These are phyloP conservation scores for Ampelomyces quisqualis DNA, from an alignment of 2,329 filamentous ascomycete genomes.

Conservation along the genomic window DNA sequence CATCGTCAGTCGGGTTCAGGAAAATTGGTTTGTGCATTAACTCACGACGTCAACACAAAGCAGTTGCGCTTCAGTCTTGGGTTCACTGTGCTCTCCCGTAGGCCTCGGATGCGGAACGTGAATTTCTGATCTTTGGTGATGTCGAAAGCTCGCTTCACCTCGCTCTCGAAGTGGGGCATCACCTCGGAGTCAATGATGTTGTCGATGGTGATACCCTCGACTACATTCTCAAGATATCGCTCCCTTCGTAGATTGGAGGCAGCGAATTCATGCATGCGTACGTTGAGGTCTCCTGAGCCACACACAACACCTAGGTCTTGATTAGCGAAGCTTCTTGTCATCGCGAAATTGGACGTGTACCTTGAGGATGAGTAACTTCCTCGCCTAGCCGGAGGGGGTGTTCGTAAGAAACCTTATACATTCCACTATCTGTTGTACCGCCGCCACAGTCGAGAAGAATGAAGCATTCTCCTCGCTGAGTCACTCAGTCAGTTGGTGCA, in stretches of 20 bases:
- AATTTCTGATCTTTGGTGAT: constrained; percentile 1
- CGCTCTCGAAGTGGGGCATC: constrained; percentile 14
- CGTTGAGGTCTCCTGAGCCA: constrained; percentile 11
- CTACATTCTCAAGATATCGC: constrained; percentile 8
- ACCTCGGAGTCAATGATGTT: constrained; percentile 10
- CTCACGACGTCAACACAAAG: constrained; percentile 11
- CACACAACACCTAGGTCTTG: constrained; percentile 7
- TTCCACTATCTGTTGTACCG: constrained; percentile 14
- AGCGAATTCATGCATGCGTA: constrained; percentile 4
- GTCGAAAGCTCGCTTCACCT: constrained; percentile 8
- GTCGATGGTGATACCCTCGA: constrained; percentile 1
- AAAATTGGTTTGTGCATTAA: background rate
- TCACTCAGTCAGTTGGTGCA: background rate
- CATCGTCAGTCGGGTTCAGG: background rate
- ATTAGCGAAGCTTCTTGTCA: background rate
- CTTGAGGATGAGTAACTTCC: constrained; percentile 9
- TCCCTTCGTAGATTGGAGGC: constrained; percentile 1
- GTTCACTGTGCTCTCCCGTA: constrained; percentile 3
- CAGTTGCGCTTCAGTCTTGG: background rate
- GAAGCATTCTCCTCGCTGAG: constrained; percentile 13
- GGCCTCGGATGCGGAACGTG: constrained; percentile 3
- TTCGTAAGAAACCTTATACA: constrained; percentile 7
- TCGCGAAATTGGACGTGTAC: constrained; percentile 1
- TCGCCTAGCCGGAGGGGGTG: constrained; percentile 13
- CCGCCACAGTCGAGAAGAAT: constrained; percentile 17